Conservation (phyloP, 2,329 filamentous ascomycete species). For the Talaromyces sp. region DNA sequence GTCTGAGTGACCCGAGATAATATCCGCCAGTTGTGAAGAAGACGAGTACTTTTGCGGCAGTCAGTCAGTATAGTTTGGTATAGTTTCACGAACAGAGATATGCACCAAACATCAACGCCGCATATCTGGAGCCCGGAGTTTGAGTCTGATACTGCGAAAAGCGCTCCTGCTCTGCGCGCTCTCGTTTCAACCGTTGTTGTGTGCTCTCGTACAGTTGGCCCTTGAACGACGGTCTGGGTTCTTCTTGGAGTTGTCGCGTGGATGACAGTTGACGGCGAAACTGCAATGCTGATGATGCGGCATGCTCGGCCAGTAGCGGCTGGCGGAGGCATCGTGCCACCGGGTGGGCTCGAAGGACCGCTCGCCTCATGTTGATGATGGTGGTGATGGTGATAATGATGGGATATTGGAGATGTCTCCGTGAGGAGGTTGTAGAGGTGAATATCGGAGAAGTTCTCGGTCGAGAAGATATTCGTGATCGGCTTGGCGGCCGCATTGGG, state of each 20-base stretch:
- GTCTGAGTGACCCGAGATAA: constrained; percentile 52
- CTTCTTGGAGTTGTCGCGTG: constrained; percentile 11
- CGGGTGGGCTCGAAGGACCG: constrained; percentile 8
- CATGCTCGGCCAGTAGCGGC: neutral
- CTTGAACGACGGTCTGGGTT: constrained; percentile 52
- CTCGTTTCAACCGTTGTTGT: constrained; percentile 55
- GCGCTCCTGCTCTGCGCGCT: constrained; percentile 55
- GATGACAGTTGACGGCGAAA: constrained; percentile 6
- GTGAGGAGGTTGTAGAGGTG: neutral
- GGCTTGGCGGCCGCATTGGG: constrained; percentile 1
- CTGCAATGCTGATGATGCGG: neutral
- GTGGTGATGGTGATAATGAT: no score
- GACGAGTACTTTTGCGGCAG: constrained; percentile 44
- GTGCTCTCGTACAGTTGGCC: constrained; percentile 62
- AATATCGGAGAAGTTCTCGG: neutral
- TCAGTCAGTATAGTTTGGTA: constrained; percentile 15
- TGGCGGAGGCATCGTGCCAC: constrained; percentile 5
- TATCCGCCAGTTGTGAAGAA: constrained; percentile 54
- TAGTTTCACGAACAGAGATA: neutral
- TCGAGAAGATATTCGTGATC: neutral
- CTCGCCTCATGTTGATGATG: constrained; percentile 9
- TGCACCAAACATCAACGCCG: constrained; percentile 37
- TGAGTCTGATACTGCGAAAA: constrained; percentile 46
- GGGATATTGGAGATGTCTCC: no score
- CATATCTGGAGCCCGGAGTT: constrained; percentile 38